Percentiles rank a stretch among this genome's conserved stretches.
Evolutionary conservation across 2,329 filamentous ascomycete genomes (phyloP).

Genomic region (Raffaelea ambrosiae): DNA sequence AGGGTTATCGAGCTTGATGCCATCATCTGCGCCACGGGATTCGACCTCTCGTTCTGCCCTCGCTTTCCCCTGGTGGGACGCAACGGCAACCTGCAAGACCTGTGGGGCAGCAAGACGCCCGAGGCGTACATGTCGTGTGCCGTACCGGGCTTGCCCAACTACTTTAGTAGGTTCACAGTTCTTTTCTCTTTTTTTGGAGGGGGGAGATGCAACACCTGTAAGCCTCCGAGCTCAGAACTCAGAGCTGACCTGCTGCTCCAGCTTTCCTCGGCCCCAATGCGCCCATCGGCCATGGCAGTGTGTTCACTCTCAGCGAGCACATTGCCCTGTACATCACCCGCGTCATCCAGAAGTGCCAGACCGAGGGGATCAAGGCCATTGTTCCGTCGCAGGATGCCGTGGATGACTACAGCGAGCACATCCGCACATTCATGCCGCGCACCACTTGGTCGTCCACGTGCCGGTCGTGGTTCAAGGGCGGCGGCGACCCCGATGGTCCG

Average conservation of each 20-base stretch:
- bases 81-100: slow-evolving; percentile 41
- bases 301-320: slow-evolving; percentile 42
- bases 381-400: slow-evolving; percentile 36
- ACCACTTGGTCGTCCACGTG: slow-evolving; percentile 40
- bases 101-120: slow-evolving; percentile 33
- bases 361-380: slow-evolving; percentile 38
- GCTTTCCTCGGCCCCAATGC: slow-evolving; percentile 44
- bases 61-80: slow-evolving; percentile 41
- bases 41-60: slow-evolving; percentile 44
- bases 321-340: slow-evolving; percentile 43
- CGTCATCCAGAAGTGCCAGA: slow-evolving; percentile 40
- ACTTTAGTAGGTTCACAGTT: slow-evolving; percentile 35
- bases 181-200: not conserved
- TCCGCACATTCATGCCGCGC: slow-evolving; percentile 41
- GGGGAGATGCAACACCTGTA: not conserved
- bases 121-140: slow-evolving; percentile 46
- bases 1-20: slow-evolving; percentile 42
- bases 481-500: slow-evolving; percentile 28
- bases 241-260: slow-evolving; percentile 14
- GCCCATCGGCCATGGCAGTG: slow-evolving; percentile 40
- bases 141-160: slow-evolving; percentile 44
- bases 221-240: not conserved
- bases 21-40: slow-evolving; percentile 51
- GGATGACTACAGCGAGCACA: slow-evolving; percentile 41
- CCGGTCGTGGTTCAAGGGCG: slow-evolving; percentile 44